phyloP scores from a whole-genome alignment of 768 basidiomycete genomes.

The Lactarius hatsudake region DNA sequence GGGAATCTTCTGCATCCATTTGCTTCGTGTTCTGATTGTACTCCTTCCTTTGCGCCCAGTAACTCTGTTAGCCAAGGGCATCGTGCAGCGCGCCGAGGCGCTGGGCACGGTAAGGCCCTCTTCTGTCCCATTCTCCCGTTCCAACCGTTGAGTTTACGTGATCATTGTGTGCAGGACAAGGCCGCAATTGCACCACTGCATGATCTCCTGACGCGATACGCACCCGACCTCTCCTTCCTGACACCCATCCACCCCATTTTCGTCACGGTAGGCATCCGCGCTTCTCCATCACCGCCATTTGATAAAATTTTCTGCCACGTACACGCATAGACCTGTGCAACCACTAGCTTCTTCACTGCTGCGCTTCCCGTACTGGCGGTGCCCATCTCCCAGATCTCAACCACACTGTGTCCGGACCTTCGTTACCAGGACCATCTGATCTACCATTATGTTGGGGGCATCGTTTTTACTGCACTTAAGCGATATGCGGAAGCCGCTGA shows the following conservation, averaged over 20 bases:
- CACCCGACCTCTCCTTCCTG: constrained; percentile 53
- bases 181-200: constrained; percentile 57
- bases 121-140: not conserved
- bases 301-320: not conserved
- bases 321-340: constrained; percentile 50
- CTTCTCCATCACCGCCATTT: not conserved
- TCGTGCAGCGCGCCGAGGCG: constrained; percentile 48
- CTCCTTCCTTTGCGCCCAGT: constrained; percentile 42
- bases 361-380: constrained; percentile 59
- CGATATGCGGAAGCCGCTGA: constrained; percentile 70
- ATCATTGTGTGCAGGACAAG: constrained; percentile 38
- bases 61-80: constrained; percentile 61
- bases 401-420: constrained; percentile 53
- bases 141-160: constrained; percentile 8
- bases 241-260: constrained; percentile 72
- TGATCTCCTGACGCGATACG: constrained; percentile 60
- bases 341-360: constrained; percentile 48
- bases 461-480: constrained; percentile 60
- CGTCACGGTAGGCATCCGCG: constrained; percentile 46
- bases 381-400: constrained; percentile 69
- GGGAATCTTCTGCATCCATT: not conserved
- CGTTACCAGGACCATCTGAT: constrained; percentile 74
- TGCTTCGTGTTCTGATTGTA: constrained; percentile 1
- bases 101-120: constrained; percentile 48
- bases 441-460: constrained; percentile 84